Conservation (phyloP, 768 basidiomycete genomes). For the Heimioporus sp. region DNA sequence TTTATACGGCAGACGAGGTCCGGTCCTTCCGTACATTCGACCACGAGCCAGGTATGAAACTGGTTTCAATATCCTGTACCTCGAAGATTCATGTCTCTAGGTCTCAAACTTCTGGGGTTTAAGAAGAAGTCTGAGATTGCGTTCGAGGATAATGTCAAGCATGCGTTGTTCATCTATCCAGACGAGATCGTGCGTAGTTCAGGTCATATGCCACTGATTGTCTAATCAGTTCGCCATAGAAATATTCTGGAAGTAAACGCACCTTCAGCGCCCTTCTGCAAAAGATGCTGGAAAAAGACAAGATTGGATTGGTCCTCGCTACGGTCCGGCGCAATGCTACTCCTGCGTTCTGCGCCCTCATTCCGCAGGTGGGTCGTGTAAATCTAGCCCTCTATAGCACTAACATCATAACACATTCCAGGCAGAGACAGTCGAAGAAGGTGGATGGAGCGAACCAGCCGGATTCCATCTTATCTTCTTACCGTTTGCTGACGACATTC, state of each 20-base stretch:
- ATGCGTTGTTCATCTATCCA: conserved; percentile 66
- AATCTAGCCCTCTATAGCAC: background rate
- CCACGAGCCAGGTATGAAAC: conserved; percentile 61
- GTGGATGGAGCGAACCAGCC: conserved; percentile 78
- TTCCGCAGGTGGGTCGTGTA: conserved; percentile 70
- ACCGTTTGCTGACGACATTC: conserved; percentile 95
- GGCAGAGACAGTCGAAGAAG: conserved; percentile 69
- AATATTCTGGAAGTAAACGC: conserved; percentile 87
- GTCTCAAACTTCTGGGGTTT: conserved; percentile 86
- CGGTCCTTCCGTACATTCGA: conserved; percentile 80
- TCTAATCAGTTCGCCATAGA: conserved; percentile 32
- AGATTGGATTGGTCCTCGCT: conserved; percentile 75
- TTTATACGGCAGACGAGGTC: conserved; percentile 79
- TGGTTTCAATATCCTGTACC: background rate
- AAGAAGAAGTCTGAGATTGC: conserved; percentile 43
- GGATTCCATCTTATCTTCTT: conserved; percentile 92
- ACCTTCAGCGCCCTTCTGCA: conserved; percentile 87
- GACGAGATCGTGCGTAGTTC: conserved; percentile 69
- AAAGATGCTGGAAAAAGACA: conserved; percentile 76
- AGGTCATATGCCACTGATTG: background rate
- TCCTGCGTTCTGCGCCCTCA: conserved; percentile 78
- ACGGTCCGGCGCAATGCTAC: conserved; percentile 68
- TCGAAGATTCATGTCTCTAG: conserved; percentile 34
- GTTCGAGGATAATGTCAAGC: conserved; percentile 91
- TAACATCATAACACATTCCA: conserved; percentile 26